A percentile compares a stretch with the other conserved stretches of the same genome.
Evolutionary conservation across 2,329 filamentous ascomycete species (phyloP).

Genomic region (Botrytis pseudocinerea): DNA sequence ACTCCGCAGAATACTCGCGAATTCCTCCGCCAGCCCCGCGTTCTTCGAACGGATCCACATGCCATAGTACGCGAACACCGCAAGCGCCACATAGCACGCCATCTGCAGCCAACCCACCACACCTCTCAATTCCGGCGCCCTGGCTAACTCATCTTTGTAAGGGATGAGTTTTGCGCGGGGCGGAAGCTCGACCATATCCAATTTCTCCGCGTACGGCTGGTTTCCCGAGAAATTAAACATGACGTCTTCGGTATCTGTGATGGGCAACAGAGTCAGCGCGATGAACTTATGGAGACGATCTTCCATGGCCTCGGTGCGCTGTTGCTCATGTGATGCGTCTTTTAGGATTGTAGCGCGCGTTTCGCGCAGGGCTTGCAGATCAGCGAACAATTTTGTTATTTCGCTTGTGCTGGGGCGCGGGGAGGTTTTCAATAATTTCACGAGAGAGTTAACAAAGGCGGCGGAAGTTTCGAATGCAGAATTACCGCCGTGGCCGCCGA

Average conservation of each 20-base stretch:
- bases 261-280: constrained; percentile 9
- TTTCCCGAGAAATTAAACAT: constrained; percentile 19
- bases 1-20: not conserved
- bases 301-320: constrained; percentile 12
- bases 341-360: not conserved
- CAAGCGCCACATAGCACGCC: not conserved
- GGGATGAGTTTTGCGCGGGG: constrained; percentile 8
- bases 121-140: not conserved
- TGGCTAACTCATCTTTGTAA: constrained; percentile 13
- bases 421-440: not conserved
- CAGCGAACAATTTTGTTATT: not conserved
- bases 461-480: not conserved
- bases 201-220: constrained; percentile 3
- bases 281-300: constrained; percentile 3
- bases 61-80: not conserved
- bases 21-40: not conserved
- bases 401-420: not conserved
- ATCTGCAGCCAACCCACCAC: not conserved
- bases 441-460: constrained; percentile 2
- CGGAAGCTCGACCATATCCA: constrained; percentile 11
- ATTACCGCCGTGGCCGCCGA: constrained; percentile 14
- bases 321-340: constrained; percentile 10
- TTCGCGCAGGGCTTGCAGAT: not conserved
- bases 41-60: constrained; percentile 8
- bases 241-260: constrained; percentile 2